Percentiles rank a stretch among this genome's conserved stretches.
phyloP scores from a whole-genome alignment of 495 filamentous ascomycete species.

The Penicillium longicatenatum region DNA sequence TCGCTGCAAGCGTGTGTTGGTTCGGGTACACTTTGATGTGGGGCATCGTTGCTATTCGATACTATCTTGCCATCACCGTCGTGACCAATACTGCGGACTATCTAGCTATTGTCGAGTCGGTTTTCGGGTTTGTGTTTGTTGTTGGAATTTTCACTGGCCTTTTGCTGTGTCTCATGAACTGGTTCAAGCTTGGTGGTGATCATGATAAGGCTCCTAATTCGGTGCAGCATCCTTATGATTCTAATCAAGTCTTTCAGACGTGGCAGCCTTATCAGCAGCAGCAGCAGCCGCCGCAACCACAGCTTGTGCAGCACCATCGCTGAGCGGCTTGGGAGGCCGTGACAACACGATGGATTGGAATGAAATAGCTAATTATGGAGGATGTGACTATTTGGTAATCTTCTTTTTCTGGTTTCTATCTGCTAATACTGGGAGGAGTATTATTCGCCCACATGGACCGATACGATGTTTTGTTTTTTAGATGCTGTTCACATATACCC shows the following conservation, averaged over 20 bases:
- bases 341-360: neutral
- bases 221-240: slow-evolving; percentile 13
- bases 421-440: neutral
- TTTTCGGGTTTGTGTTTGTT: slow-evolving; percentile 23
- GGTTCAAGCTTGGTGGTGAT: slow-evolving; percentile 16
- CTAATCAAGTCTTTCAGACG: neutral
- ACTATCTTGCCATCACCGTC: slow-evolving; percentile 5
- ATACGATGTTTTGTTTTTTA: neutral
- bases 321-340: neutral
- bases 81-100: slow-evolving; percentile 10
- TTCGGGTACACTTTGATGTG: slow-evolving; percentile 21
- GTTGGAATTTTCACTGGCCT: slow-evolving; percentile 27
- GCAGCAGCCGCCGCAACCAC: too few species aligned
- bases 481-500: neutral
- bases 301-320: neutral
- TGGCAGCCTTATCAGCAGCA: neutral
- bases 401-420: neutral
- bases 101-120: slow-evolving; percentile 1
- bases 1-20: slow-evolving; percentile 21
- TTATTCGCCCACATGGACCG: neutral
- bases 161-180: slow-evolving; percentile 23
- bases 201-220: slow-evolving; percentile 5
- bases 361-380: neutral
- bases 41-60: slow-evolving; percentile 21
- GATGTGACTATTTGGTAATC: neutral